A percentile compares a stretch with the other conserved stretches of the same genome.
phyloP scores from a whole-genome alignment of 805 yeast species.

The Metschnikowia drakensbergensis region DNA sequence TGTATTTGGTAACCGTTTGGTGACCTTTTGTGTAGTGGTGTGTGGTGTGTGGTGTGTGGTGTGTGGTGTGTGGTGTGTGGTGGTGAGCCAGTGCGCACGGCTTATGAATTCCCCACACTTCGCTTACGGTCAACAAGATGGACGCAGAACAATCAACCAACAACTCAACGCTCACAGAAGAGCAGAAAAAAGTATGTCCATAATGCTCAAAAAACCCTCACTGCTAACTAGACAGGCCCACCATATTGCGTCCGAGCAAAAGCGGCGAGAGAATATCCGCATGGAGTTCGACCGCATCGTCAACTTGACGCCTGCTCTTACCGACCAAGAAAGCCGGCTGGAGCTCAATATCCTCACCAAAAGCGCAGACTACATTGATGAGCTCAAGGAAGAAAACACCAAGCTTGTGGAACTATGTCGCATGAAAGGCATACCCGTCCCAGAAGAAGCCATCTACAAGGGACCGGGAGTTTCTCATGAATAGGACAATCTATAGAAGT shows the following conservation, averaged over 20 bases:
- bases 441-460: slow-evolving; percentile 33
- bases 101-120: slow-evolving; percentile 1
- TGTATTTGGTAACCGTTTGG: no score
- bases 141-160: background rate
- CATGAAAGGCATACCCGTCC: slow-evolving; percentile 39
- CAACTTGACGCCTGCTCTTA: slow-evolving; percentile 67
- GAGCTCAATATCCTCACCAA: slow-evolving; percentile 73
- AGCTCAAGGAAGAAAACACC: slow-evolving; percentile 48
- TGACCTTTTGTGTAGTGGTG: background rate
- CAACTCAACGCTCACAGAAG: slow-evolving; percentile 17
- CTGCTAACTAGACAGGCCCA: slow-evolving; percentile 45
- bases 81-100: background rate
- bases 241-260: slow-evolving; percentile 83
- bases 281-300: slow-evolving; percentile 77
- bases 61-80: background rate
- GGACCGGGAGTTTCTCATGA: slow-evolving; percentile 22
- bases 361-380: slow-evolving; percentile 51
- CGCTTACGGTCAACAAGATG: background rate
- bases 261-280: slow-evolving; percentile 80
- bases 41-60: background rate
- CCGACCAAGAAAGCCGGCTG: slow-evolving; percentile 68
- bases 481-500: background rate
- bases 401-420: slow-evolving; percentile 41
- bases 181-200: slow-evolving; percentile 18
- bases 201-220: no score